Evolutionary conservation across 345 rosid species (phyloP).

Genomic region (Populus tremula): DNA sequence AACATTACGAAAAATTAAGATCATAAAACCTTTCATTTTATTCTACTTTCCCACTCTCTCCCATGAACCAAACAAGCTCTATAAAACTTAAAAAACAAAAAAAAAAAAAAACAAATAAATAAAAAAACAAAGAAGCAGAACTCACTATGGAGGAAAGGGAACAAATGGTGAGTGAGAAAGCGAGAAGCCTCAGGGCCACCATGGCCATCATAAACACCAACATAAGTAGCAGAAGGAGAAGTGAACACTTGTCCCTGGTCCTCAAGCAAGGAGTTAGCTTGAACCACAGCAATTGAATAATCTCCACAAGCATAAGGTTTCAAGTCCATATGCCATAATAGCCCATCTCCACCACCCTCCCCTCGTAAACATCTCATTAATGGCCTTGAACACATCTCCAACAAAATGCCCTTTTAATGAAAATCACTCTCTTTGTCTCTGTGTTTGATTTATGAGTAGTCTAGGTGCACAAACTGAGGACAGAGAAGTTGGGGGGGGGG

Average conservation of each 20-base stretch:
- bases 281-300: constrained; percentile 60
- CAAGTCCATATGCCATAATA: constrained; percentile 55
- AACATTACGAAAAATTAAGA: background rate
- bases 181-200: constrained; percentile 71
- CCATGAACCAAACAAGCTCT: background rate
- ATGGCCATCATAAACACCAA: constrained; percentile 73
- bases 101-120: background rate
- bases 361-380: constrained; percentile 47
- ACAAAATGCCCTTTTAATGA: constrained; percentile 1
- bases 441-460: no score
- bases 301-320: constrained; percentile 59
- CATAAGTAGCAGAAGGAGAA: constrained; percentile 57
- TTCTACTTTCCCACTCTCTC: background rate
- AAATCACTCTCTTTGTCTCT: no score
- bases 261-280: constrained; percentile 58
- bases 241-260: constrained; percentile 67
- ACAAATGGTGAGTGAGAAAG: constrained; percentile 45
- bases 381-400: constrained; percentile 38
- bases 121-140: background rate
- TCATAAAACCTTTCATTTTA: background rate
- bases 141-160: constrained; percentile 48
- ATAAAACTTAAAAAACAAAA: background rate
- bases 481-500: background rate
- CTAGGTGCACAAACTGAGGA: no score
- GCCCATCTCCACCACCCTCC: constrained; percentile 33